These are phyloP conservation scores for Gillenia trifoliata DNA, from an alignment of 306 rosid genomes.

Conservation along the genomic window DNA sequence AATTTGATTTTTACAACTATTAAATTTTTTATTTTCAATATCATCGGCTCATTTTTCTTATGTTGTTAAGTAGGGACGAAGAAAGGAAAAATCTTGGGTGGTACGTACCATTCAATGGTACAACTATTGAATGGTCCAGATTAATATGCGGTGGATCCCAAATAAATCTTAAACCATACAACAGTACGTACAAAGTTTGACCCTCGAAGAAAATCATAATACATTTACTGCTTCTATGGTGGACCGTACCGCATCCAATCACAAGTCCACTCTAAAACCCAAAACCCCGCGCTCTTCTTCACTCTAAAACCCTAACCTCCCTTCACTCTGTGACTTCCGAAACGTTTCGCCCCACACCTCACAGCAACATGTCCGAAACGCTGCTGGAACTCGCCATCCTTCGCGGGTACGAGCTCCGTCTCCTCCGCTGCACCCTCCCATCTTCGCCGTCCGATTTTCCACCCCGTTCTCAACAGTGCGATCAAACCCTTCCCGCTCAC, in stretches of 20 bases:
- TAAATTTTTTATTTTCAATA: no score
- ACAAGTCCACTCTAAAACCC: not conserved
- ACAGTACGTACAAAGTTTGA: no score
- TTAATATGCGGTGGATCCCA: no score
- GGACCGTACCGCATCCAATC: not conserved
- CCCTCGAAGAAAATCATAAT: no score
- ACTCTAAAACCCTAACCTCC: conserved; percentile 8
- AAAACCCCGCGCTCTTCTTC: not conserved
- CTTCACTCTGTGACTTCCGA: not conserved
- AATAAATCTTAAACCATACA: no score
- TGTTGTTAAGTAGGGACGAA: no score
- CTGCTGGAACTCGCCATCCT: conserved; percentile 8
- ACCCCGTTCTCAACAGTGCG: conserved; percentile 13
- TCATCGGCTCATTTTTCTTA: no score
- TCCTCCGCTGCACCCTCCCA: conserved; percentile 63
- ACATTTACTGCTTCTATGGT: no score
- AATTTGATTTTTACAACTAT: no score
- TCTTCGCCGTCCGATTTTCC: conserved; percentile 13
- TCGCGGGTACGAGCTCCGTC: conserved; percentile 70
- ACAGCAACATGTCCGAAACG: conserved; percentile 12
- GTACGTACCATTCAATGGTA: no score
- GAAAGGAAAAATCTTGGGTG: no score
- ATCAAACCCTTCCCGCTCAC: conserved; percentile 1
- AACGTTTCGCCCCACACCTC: not conserved
- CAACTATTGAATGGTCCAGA: no score